Base-by-base conservation (phyloP, 2,329 filamentous ascomycete genomes). In the Colletotrichum gigasporum region DNA sequence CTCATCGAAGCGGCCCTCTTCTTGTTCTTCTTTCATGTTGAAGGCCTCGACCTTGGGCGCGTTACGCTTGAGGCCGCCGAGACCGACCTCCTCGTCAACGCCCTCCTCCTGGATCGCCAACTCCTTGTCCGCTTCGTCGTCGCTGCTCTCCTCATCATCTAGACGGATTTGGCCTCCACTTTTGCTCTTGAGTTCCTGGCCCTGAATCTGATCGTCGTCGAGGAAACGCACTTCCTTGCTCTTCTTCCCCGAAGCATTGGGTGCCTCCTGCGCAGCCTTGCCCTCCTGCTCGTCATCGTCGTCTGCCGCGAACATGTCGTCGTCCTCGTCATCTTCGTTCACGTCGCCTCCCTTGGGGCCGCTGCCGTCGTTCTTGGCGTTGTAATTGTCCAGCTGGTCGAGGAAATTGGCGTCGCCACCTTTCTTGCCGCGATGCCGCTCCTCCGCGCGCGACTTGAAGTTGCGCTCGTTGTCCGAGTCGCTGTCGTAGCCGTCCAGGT, bases 21-120 rank as follows among this genome's bases (percentile, higher is more conserved):
- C 94, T 75, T 96, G 90, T 76, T 99, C 96, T 11, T 87, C 82
- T 63, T 88, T 89, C 84, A 99, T 92, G 74, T 99, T 98, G 84
- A 99, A 99, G 3, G 95, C 95, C 76, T 98, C 96, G 5, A 99
- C 85, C 75, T 96, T 93, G 2, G 96, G 96, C 2, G 96, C 96
- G 76, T 97, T 93, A 71, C 90, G 92, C 80, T 97, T 98, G 71
- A 96, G 91, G 2, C 92, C 91, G 12, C 96, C 96, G 2, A 93
- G 90, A 2, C 96, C 96, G 5, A 99, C 83, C 76, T 99, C 96
- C 57, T 94, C 91, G 69, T 97, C 96, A 14, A 97, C 74, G 16
- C 88, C 92, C 65, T 91, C 89, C 68, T 92, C 93, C 32, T 92
- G 78, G 48, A 88, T 89, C 26, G 92, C 94, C 67, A 92, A 87